Evolutionary conservation across 1,284 basidiomycete genomes (phyloP), one percentile per base, ranked within the genome.

Genomic region (Rhizopogon hawkerae): DNA sequence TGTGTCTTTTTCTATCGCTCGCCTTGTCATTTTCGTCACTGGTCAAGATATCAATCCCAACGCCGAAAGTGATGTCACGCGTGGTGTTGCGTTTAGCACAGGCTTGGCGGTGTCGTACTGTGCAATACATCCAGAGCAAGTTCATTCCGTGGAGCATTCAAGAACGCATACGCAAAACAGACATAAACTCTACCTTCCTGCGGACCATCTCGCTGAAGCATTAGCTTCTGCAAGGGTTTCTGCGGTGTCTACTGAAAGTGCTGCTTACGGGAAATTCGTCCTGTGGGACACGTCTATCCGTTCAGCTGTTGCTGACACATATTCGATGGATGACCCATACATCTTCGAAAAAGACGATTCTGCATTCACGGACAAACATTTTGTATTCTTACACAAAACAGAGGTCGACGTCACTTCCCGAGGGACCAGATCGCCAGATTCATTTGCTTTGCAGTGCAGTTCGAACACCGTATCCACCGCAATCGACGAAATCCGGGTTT

Each of bases 31-130:
- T 8, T 81, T 89, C 50, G 60, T 90, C 35, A 88, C 88, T 4
- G 79, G 85, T 14, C 76, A 75, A 33, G 92, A 93, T 60, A 73
- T 91, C 43, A 89, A 88, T 53, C 87, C 88, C 0, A 67, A 74
- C 0, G 83, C 86, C 56, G 72, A 75, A 14, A 64, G 79, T 47
- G 78, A 78, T 31, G 73, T 92, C 7, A 81, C 80, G 2, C 79
- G 89, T 23, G 92, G 92, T 1, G 63, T 91, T 36, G 83, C 83
- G 16, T 58, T 86, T 10, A 78, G 81, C 45, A 79, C 78, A 0
- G 71, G 77, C 0, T 44, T 83, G 14, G 75, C 76, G 0, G 35
- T 83, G 11, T 79, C 85, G 55, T 86, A 83, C 57, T 81, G 79
- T 54, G 77, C 77, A 14, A 66, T 86, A 50, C 71, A 66, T 44